Evolutionary conservation across 192 early-diverging fungal species (phyloP), one percentile per base, ranked within the genome.

Genomic region (Backusella mclennaniae): DNA sequence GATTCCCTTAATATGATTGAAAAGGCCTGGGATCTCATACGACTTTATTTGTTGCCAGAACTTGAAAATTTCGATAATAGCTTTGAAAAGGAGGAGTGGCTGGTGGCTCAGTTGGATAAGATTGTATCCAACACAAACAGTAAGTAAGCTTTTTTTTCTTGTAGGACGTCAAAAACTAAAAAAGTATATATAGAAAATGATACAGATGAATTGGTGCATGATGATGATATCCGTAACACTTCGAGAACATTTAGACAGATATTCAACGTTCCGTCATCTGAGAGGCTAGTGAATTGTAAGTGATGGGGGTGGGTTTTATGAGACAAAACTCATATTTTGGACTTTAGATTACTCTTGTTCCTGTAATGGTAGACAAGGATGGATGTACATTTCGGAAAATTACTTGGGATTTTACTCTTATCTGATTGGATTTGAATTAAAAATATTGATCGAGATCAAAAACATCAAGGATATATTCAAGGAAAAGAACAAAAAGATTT

Each of bases 361-460:
- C 4, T 95, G 96, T 75, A 89, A 95, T 77, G 86, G 89, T 78
- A 76, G 75, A 44, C 98, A 99, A 82, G 98, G 98, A 0, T 99
- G 98, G 98, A 85, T 99, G 85, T 99, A 99, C 78, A 89, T 99
- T 53, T 95, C 93, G 56, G 90, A 95, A 78, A 94, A 96, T 73
- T 93, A 95, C 80, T 81, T 98, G 26, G 95, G 94, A 81, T 99
- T 98, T 81, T 97, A 99, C 82, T 95, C 96, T 66, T 98, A 95
- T 74, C 85, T 98, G 67, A 89, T 99, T 67, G 96, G 96, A 12
- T 87, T 92, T 19, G 98, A 99, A 79, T 96, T 96, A 38, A 96
- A 94, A 77, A 84, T 97, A 38, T 88, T 96, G 59, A 87, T 99
- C 46, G 93, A 96, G 80, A 85, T 99, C 39, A 97, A 96, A 80